Conservation (phyloP, 768 basidiomycete species). For the Brasilioporus rufonigricans region DNA sequence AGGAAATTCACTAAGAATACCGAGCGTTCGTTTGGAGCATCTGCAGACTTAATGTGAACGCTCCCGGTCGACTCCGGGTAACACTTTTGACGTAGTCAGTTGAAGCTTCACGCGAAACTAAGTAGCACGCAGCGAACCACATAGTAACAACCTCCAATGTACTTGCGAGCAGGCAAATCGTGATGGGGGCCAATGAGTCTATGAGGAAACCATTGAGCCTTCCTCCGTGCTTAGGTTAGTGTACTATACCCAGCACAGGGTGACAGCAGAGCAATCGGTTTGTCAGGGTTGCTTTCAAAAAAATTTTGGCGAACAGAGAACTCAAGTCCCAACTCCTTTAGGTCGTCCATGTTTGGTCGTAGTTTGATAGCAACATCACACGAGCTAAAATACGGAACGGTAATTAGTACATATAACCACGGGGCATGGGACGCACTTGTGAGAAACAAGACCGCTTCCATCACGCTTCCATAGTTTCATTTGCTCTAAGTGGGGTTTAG, state of each 20-base stretch:
- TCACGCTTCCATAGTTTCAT: constrained; percentile 33
- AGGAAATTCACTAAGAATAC: constrained; percentile 48
- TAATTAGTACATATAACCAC: background rate
- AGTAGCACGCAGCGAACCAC: constrained; percentile 20
- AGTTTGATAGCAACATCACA: constrained; percentile 57
- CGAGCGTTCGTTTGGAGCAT: constrained; percentile 38
- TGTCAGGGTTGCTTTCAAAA: constrained; percentile 52
- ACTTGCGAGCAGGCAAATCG: constrained; percentile 12
- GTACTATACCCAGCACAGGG: constrained; percentile 38
- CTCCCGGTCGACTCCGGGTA: constrained; percentile 43
- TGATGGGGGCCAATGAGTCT: constrained; percentile 13
- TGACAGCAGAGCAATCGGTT: constrained; percentile 48
- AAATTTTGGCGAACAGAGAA: constrained; percentile 53
- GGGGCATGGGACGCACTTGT: constrained; percentile 43
- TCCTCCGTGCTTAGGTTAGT: background rate
- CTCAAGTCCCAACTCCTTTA: constrained; percentile 45
- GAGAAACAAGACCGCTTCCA: constrained; percentile 50
- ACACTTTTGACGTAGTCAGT: constrained; percentile 14
- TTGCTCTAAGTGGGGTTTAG: constrained; percentile 26
- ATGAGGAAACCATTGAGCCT: background rate
- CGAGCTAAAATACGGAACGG: constrained; percentile 36
- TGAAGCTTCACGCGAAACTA: background rate
- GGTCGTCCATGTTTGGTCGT: constrained; percentile 49
- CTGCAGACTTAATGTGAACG: constrained; percentile 45
- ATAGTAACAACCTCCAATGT: constrained; percentile 24